Base-by-base conservation (phyloP, 2,329 filamentous ascomycete species). In the Truncatella angustata region DNA sequence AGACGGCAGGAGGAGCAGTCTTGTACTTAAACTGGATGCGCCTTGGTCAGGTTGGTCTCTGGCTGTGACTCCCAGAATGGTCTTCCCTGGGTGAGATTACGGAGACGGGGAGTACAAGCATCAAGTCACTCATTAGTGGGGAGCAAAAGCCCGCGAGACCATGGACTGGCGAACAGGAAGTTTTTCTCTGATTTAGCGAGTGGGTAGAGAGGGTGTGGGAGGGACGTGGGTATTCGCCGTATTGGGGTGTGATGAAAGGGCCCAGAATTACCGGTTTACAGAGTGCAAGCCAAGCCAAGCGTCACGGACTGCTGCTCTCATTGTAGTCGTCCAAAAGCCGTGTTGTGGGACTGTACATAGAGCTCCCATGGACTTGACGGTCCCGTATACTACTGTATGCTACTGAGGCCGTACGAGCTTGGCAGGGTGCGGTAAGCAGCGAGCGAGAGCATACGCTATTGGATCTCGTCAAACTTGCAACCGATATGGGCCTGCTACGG, bases 201-300 rank as follows among this genome's bases (percentile, higher is more conserved):
- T 51, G 49, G 49, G 40, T 28, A 40, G 40, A n/a, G n/a, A 32
- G n/a, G 49, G 49, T 51, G 49, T 51, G 49, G 49, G 39, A 44
- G 28, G 44, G 49, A 44, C 37, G 37, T 44, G 49, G 49, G 37
- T 36, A 34, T 34, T 21, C 26, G 30, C 30, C 45, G 28, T 32
- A 32, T 32, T 32, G 7, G n/a, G 28, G 28, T 32, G 28, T 32
- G 28, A 9, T 7, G 14, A 9, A 14, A 32, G 23, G 24, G 23
- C 12, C 18, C 40, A 44, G 21, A 21, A 10, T 44, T 26, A n/a
- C 40, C 40, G 40, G 40, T 44, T 44, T 44, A 9, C 40, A n/a
- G 16, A 16, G n/a, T n/a, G n/a, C n/a, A n/a, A n/a, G n/a, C n/a
- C n/a, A 39, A n/a, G 36, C 36, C 36, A 39, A 39, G 36, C 10